Percentiles rank a stretch among this genome's conserved stretches.
phyloP scores from a whole-genome alignment of 345 rosid genomes.

The Bruguiera sexangula region DNA sequence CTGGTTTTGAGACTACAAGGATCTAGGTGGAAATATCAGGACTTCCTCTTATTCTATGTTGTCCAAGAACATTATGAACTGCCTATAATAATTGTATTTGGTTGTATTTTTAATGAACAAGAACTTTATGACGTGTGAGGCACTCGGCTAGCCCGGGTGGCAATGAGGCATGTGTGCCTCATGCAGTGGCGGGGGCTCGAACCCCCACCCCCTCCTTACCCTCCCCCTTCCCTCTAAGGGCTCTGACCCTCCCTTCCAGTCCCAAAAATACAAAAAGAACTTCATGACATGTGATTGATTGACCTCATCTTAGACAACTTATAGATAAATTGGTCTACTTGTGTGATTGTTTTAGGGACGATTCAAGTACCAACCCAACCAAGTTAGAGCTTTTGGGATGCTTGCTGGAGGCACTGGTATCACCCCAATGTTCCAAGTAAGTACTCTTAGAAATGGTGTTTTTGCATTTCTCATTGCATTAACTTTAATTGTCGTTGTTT shows the following conservation, averaged over 20 bases:
- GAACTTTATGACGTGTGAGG: too few species aligned
- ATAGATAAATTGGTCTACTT: background rate
- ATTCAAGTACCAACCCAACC: slow-evolving; percentile 32
- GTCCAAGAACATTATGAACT: background rate
- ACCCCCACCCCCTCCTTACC: too few species aligned
- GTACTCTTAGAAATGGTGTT: background rate
- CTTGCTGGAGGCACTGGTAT: slow-evolving; percentile 35
- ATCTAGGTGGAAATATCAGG: background rate
- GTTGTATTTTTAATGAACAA: background rate
- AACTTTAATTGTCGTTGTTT: background rate
- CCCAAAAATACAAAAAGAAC: too few species aligned
- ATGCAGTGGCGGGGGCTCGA: too few species aligned
- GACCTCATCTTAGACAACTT: too few species aligned
- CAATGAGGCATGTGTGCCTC: too few species aligned
- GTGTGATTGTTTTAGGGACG: slow-evolving; percentile 20
- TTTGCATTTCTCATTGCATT: background rate
- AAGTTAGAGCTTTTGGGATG: slow-evolving; percentile 31
- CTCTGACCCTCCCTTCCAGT: too few species aligned
- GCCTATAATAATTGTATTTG: background rate
- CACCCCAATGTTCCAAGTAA: slow-evolving; percentile 35
- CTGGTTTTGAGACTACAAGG: background rate
- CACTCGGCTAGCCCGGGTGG: too few species aligned
- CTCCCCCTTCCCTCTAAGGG: too few species aligned
- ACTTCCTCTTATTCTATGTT: background rate
- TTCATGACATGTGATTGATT: too few species aligned